Conservation (phyloP, 805 yeast species). For the Spathaspora sp. region DNA sequence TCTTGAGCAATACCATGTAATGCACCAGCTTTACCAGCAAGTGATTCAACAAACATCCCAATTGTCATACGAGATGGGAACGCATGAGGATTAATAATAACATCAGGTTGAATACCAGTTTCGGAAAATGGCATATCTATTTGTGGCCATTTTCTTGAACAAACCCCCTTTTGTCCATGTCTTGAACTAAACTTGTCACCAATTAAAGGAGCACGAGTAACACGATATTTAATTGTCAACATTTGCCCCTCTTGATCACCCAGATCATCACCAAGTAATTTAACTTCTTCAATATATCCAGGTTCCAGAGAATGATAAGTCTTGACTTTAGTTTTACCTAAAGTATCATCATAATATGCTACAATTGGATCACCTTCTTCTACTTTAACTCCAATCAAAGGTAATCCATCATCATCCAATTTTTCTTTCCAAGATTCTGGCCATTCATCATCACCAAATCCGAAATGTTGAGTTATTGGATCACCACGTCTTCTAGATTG, state of each 20-base stretch:
- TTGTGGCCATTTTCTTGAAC: slow-evolving; percentile 97
- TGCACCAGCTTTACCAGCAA: slow-evolving; percentile 99
- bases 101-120: slow-evolving; percentile 95
- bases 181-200: slow-evolving; percentile 98
- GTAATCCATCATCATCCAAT: slow-evolving; percentile 90
- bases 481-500: slow-evolving; percentile 83
- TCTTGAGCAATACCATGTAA: slow-evolving; percentile 97
- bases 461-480: slow-evolving; percentile 90
- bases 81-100: slow-evolving; percentile 97
- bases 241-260: slow-evolving; percentile 77
- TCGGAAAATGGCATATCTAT: slow-evolving; percentile 96
- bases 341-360: slow-evolving; percentile 87
- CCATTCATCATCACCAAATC: slow-evolving; percentile 91
- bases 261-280: slow-evolving; percentile 78
- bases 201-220: slow-evolving; percentile 88
- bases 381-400: slow-evolving; percentile 80
- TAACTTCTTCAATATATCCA: slow-evolving; percentile 93
- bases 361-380: slow-evolving; percentile 95
- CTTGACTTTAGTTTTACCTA: slow-evolving; percentile 87
- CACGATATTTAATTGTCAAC: slow-evolving; percentile 82
- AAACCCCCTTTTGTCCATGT: slow-evolving; percentile 98
- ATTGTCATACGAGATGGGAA: slow-evolving; percentile 99
- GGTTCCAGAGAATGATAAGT: slow-evolving; percentile 93
- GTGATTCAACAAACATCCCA: slow-evolving; percentile 97
- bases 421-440: slow-evolving; percentile 87